A percentile compares a stretch with the other conserved stretches of the same genome.
Evolutionary conservation across 192 early-diverging fungal genomes (phyloP).

Genomic region (Coemansia sp.): DNA sequence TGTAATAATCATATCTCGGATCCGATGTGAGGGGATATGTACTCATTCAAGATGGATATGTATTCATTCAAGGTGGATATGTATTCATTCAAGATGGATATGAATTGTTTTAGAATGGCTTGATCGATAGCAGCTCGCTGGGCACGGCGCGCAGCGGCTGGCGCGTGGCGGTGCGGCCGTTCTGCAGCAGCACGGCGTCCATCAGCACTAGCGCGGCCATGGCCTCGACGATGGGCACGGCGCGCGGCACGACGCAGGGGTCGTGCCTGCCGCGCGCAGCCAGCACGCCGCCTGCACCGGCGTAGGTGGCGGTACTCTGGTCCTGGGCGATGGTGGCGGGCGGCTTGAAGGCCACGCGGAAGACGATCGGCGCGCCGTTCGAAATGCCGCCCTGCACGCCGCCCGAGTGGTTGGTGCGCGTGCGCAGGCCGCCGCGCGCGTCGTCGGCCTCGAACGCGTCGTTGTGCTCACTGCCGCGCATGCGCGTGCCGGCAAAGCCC

Average conservation of each 20-base stretch:
- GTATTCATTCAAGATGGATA: neutral
- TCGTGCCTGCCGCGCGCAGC: slow-evolving; percentile 96
- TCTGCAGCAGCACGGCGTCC: slow-evolving; percentile 68
- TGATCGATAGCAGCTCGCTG: slow-evolving; percentile 43
- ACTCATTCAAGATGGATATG: too few species aligned
- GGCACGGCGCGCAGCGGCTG: slow-evolving; percentile 42
- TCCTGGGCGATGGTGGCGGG: slow-evolving; percentile 94
- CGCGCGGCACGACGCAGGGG: slow-evolving; percentile 95
- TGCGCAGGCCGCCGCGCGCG: slow-evolving; percentile 68
- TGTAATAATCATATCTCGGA: too few species aligned
- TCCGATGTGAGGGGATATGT: too few species aligned
- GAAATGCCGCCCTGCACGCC: slow-evolving; percentile 98
- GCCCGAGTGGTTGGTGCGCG: slow-evolving; percentile 92
- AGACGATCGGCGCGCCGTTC: slow-evolving; percentile 96
- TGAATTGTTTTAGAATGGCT: slow-evolving; percentile 37
- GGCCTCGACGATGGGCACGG: slow-evolving; percentile 96
- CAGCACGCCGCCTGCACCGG: slow-evolving; percentile 78
- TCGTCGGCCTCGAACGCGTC: slow-evolving; percentile 80
- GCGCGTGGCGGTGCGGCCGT: slow-evolving; percentile 35
- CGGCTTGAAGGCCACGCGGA: slow-evolving; percentile 98
- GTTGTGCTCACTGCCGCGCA: slow-evolving; percentile 92
- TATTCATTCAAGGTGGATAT: too few species aligned
- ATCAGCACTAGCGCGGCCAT: slow-evolving; percentile 95
- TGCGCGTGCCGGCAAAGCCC: slow-evolving; percentile 86
- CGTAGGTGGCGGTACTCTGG: slow-evolving; percentile 88